Evolutionary conservation across 106 monocot species (phyloP).

Genomic region (Acorus gramineus): DNA sequence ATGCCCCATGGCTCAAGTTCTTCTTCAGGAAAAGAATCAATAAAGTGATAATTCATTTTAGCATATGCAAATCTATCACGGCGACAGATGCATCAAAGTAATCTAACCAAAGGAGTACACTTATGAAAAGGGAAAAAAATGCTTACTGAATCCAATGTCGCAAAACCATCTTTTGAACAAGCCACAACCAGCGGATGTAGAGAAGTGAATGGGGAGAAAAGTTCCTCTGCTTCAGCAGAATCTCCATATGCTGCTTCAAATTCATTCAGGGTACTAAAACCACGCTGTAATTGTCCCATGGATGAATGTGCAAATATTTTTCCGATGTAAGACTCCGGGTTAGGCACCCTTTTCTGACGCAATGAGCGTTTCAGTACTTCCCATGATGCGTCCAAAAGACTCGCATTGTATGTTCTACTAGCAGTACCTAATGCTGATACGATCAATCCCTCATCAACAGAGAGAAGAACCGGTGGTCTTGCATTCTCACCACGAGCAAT

Average conservation of each 20-base stretch:
- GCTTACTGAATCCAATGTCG: constrained; percentile 80
- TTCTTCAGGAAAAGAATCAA: no score
- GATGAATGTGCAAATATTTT: constrained; percentile 74
- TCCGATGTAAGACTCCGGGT: constrained; percentile 71
- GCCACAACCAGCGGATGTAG: constrained; percentile 77
- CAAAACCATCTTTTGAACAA: constrained; percentile 82
- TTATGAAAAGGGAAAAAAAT: neutral
- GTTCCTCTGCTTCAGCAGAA: constrained; percentile 34
- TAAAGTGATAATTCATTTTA: no score
- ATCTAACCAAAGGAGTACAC: neutral
- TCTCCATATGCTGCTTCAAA: constrained; percentile 63
- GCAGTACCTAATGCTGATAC: constrained; percentile 59
- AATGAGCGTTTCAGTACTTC: constrained; percentile 50
- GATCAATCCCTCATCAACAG: constrained; percentile 79
- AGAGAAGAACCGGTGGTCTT: constrained; percentile 62
- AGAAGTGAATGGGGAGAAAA: constrained; percentile 92
- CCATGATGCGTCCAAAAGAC: constrained; percentile 74
- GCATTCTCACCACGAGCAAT: constrained; percentile 72
- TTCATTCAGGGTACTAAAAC: constrained; percentile 78
- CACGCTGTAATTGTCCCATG: constrained; percentile 69
- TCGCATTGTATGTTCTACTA: constrained; percentile 54
- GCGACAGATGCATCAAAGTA: neutral
- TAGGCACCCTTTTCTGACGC: constrained; percentile 72
- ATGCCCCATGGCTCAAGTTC: no score
- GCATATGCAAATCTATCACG: no score